Conservation (phyloP, 129 eudicot genomes). For the Deinandra increscens region DNA sequence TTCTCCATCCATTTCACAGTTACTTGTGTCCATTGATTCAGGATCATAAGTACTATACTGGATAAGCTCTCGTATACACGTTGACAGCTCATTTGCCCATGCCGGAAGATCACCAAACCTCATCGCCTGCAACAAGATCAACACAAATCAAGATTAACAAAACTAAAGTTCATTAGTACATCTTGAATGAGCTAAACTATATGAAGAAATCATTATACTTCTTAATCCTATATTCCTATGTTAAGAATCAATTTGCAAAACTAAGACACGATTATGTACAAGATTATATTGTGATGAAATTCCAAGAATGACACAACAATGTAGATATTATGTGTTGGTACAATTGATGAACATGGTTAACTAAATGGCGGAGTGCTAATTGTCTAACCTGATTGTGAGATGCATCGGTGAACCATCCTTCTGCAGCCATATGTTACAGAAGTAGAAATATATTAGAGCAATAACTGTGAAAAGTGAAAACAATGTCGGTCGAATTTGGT, state of each 20-base stretch:
- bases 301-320: background rate
- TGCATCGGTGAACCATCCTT: slow-evolving; percentile 76
- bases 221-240: background rate
- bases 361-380: background rate
- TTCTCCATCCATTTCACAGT: slow-evolving; percentile 29
- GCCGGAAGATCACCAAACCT: slow-evolving; percentile 91
- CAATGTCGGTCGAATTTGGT: no score
- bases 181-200: slow-evolving; percentile 4
- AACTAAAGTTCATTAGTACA: slow-evolving; percentile 2
- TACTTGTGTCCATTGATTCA: slow-evolving; percentile 30
- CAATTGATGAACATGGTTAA: background rate
- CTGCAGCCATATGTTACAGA: slow-evolving; percentile 49
- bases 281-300: background rate
- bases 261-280: background rate
- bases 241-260: slow-evolving; percentile 9
- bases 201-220: background rate
- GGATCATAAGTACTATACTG: slow-evolving; percentile 31
- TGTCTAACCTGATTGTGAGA: slow-evolving; percentile 81
- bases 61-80: slow-evolving; percentile 47
- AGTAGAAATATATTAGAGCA: slow-evolving; percentile 16
- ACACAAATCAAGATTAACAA: background rate
- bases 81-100: slow-evolving; percentile 79
- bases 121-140: slow-evolving; percentile 74
- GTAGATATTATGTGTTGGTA: background rate
- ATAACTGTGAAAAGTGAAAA: background rate